Base-by-base conservation (phyloP, 306 rosid genomes). In the Prunus fruticosa region DNA sequence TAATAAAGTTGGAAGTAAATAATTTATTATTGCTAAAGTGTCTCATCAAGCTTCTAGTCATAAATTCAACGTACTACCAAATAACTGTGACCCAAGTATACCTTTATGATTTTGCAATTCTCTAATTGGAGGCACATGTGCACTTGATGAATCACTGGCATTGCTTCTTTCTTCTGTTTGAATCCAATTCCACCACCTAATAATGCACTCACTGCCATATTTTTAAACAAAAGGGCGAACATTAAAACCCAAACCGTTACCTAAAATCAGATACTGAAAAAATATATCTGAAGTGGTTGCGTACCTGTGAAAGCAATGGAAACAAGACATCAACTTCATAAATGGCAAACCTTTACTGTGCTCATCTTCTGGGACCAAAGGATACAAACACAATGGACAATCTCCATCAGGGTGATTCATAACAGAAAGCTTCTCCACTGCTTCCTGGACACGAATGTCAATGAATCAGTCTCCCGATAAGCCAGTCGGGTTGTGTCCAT, bases 321-420 rank as follows among this genome's bases (percentile, higher is more conserved):
- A 90, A 78, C 98, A 93, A 63, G 98, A 93, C 98, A 90, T 89
- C 76, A 93, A 81, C 86, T 93, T 93, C 96, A 89, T 90, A 72
- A 89, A 93, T 57, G 93, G 94, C 80, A 83, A 80, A 13, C 41
- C 82, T 57, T 78, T 81, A 43, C 72, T 76, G 66, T 89, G 79
- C 67, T 83, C 89, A 50, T 84, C 87, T 46, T 83, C 90, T 12
- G 80, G 56, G 56, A 93, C 87, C 87, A 93, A 78, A 25, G 96
- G 91, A 78, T 74, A 69, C 82, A 93, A 85, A 81, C 98, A 90
- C 84, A 93, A 80, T 6, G 98, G 94, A 77, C 96, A 93, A 71
- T 93, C 90, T 7, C 98, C 98, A 75, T 90, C 96, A 15, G 98
- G 98, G 81, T 89, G 96, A 81, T 93, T 93, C 96, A 93, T 89